Base-by-base conservation (phyloP, 441 rosid genomes). In the Viola pubescens region DNA sequence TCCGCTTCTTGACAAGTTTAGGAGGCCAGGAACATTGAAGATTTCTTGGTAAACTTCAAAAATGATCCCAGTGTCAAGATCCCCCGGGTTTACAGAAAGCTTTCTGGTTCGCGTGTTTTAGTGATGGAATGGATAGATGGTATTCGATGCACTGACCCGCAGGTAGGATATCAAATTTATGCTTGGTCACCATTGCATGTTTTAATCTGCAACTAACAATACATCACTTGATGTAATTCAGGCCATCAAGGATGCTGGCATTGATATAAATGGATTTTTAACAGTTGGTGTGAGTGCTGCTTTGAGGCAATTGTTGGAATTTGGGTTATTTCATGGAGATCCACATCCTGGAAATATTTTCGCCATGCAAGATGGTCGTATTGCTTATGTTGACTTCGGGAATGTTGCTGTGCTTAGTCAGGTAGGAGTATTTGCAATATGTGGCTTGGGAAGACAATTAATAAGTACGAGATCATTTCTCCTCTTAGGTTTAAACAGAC, bases 91-190 rank as follows among this genome's bases (percentile, higher is more conserved):
- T 88, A 91, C 79, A 87, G 69, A 75, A 67, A 79, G 59, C 95
- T 88, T 67, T 88, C 84, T 61, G 98, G 98, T 61, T 77, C 89
- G 14, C 89, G 89, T 69, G 96, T 88, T 81, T 63, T 91, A 61
- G 98, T 88, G 47, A 91, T 91, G 98, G 98, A 91, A 66, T 91
- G 96, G 98, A 91, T 91, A 59, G 98, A 91, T 73, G 98, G 98
- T 50, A 85, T 91, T 70, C 88, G 98, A 57, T 88, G 98, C 80
- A 91, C 98, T 64, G 67, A 88, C 68, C 98, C 98, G 48, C 86
- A 91, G 95, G 98, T 91, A 67, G 70, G 49, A 50, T 64, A 49
- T 68, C 52, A 58, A 39, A 9, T 2, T 37, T 34, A 42, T 52
- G 44, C 62, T 34, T 34, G 60, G 46, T 62, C 41, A 37, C 66